Evolutionary conservation across 106 monocot genomes (phyloP), one percentile per base, ranked within the genome.

Genomic region (Platanthera zijinensis): DNA sequence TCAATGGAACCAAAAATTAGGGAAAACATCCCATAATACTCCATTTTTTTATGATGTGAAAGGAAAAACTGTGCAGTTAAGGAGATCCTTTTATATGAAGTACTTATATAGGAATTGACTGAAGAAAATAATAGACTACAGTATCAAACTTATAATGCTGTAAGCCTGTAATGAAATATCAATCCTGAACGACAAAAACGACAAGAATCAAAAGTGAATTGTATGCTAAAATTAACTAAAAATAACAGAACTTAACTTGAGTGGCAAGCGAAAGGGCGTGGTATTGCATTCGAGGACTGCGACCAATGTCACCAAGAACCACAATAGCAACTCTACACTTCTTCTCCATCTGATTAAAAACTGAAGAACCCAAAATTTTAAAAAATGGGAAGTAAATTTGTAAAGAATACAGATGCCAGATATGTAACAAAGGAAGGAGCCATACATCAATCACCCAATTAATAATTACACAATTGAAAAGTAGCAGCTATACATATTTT

Each of bases 251-350:
- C 9, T 48, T 11, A 73, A 88, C 95, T 85, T 92, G 92, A 13
- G 76, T 78, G 13, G 88, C 95, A 50, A 92, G 85, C 10, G 95
- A 96, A 21, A 96, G 82, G 61, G 95, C 85, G 51, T 96, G 95
- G 84, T 92, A 96, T 71, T 96, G 95, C 95, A 96, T 96, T 18
- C 95, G 84, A 22, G 95, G n/a, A n/a, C n/a, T n/a, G 46, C 95
- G 90, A 6, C 92, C 95, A 73, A 96, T 87, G 80, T 96, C 95
- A n/a, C 95, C 95, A 3, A 96, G 95, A 25, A 96, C 95, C 21
- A 96, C 92, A 70, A 96, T 92, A 9, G 92, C 92, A 46, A 75
- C 92, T 22, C 95, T 78, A 7, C 77, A 72, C 71, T 72, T 87
- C 83, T 79, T 84, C 84, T 73, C 81, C 80, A 77, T 76, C 70